Evolutionary conservation across 2,329 filamentous ascomycete genomes (phyloP), one percentile per base, ranked within the genome.

Genomic region (Arachnomyces sp.): DNA sequence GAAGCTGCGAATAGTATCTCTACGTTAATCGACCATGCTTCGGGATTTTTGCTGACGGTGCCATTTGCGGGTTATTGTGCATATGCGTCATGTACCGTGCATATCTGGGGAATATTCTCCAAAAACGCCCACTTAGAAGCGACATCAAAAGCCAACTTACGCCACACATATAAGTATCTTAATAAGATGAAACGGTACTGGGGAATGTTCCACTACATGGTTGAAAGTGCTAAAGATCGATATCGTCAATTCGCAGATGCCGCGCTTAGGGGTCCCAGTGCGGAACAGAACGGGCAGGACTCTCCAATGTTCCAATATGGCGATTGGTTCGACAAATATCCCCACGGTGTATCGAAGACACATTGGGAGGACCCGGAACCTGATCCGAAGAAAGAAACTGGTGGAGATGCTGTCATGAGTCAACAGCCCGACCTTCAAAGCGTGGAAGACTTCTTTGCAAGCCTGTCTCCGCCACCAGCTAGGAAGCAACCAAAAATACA

Each of bases 181-280:
- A 83, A 84, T 40, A 92, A 86, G 63, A 94, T 96, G 86, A 95
- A 95, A 70, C 86, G 86, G 44, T 89, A 92, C 55, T 98, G 92
- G 92, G 92, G 90, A 44, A 94, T 95, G 84, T 95, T 96, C 57
- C 86, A 95, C 59, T 95, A 88, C 67, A 89, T 96, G 76, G 83
- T 87, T 1, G 89, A 96, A 58, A 92, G 90, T 54, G 74, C 95
- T 28, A 88, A 92, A 44, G 84, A 90, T 40, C 80, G 93, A 45
- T 98, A 95, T 58, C 79, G 84, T 38, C 78, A 80, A 35, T 90
- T 88, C 51, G 82, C 88, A 12, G 88, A 95, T 59, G 82, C 83
- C n/a, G 79, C 82, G 21, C 73, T 82, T 39, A 77, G 79, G 50
- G 86, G 85, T 7, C 71, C 71, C n/a, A 62, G 59, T 9, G 66